phyloP scores from a whole-genome alignment of 495 filamentous ascomycete species.

The Talaromyces proteolyticus region DNA sequence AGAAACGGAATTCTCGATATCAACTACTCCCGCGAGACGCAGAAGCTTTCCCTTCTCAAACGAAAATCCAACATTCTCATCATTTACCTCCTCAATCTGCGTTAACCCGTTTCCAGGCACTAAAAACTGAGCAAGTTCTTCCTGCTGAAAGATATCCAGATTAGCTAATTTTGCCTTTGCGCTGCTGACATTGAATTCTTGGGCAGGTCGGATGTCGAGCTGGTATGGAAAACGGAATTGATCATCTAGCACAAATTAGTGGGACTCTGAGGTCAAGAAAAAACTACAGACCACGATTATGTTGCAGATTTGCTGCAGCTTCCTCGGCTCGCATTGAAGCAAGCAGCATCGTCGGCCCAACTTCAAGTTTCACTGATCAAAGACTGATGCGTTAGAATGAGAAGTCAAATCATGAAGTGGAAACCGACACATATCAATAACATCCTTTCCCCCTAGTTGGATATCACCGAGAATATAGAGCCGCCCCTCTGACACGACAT shows the following conservation, averaged over 20 bases:
- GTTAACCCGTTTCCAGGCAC: constrained; percentile 51
- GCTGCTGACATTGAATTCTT: constrained; percentile 71
- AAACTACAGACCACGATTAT: not conserved
- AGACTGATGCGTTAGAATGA: constrained; percentile 10
- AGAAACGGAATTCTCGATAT: constrained; percentile 68
- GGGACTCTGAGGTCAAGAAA: not conserved
- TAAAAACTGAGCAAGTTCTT: constrained; percentile 36
- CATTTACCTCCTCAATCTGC: constrained; percentile 34
- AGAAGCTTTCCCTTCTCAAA: constrained; percentile 61
- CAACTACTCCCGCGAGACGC: constrained; percentile 65
- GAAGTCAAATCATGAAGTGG: not conserved
- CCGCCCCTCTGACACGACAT: constrained; percentile 65
- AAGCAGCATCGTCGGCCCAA: constrained; percentile 75
- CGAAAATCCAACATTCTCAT: constrained; percentile 42
- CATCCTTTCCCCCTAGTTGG: constrained; percentile 61
- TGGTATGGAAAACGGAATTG: constrained; percentile 55
- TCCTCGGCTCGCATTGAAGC: constrained; percentile 67
- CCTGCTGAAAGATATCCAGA: constrained; percentile 31
- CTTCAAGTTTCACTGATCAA: constrained; percentile 58
- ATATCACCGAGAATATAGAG: constrained; percentile 79
- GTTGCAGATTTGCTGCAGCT: constrained; percentile 1
- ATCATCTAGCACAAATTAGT: constrained; percentile 11
- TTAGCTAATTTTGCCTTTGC: constrained; percentile 65
- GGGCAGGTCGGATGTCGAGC: constrained; percentile 63
- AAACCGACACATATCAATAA: constrained; percentile 57